These are phyloP conservation scores for Cercospora beticola DNA, from an alignment of 2,329 filamentous ascomycete genomes.

Conservation along the genomic window DNA sequence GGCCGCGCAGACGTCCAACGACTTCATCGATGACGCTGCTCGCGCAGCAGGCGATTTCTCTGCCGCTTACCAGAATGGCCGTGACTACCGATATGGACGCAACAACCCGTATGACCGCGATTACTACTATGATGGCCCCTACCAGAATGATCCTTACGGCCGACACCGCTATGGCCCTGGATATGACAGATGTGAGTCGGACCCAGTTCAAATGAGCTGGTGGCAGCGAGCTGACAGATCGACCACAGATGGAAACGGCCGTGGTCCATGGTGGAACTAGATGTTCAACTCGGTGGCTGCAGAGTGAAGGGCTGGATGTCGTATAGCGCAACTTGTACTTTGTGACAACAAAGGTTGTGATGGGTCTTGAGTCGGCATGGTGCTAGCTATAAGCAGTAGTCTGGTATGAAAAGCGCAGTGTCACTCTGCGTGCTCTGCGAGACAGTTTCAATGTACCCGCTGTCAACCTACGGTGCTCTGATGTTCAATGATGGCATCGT, in stretches of 20 bases:
- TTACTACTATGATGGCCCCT: not conserved
- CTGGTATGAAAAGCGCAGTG: not conserved
- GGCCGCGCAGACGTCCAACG: not conserved
- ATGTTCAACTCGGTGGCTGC: not conserved
- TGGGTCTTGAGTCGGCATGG: not conserved
- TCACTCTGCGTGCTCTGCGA: not conserved
- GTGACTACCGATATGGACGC: not conserved
- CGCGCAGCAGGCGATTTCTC: not conserved
- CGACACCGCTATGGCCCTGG: not conserved
- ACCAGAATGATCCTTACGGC: not conserved
- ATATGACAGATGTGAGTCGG: not conserved
- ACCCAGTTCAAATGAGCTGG: not conserved
- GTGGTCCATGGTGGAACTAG: not conserved
- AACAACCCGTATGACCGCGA: not conserved
- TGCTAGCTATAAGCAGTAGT: not conserved
- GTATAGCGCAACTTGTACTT: not conserved
- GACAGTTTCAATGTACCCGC: not conserved
- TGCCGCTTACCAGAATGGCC: not conserved
- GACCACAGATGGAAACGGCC: not conserved
- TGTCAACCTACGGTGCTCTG: not conserved
- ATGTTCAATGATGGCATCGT: not conserved
- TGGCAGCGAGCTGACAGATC: not conserved
- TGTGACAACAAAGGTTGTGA: not conserved
- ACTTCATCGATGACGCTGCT: not conserved
- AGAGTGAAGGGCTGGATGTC: not conserved